These are phyloP conservation scores for Aspergillus calidoustus DNA, from an alignment of 2,329 filamentous ascomycete genomes.

Conservation along the genomic window DNA sequence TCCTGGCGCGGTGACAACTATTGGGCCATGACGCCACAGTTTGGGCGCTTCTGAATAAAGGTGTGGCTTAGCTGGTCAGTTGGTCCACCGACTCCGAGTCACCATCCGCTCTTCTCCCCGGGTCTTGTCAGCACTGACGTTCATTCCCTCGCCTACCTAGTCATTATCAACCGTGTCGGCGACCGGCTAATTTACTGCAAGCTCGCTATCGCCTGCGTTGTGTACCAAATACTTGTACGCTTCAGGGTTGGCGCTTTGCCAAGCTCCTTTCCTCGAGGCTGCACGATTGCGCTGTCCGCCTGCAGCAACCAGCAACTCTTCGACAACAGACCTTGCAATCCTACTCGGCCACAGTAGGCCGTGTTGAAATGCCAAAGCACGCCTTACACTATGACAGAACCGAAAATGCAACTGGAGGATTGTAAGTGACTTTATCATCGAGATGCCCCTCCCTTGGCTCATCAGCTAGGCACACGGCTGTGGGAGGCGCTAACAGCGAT, in stretches of 20 bases:
- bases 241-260: slow-evolving; percentile 33
- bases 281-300: slow-evolving; percentile 27
- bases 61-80: slow-evolving; percentile 1
- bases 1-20: not conserved
- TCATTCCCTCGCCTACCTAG: slow-evolving; percentile 9
- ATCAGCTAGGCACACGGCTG: slow-evolving; percentile 7
- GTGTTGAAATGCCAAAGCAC: slow-evolving; percentile 64
- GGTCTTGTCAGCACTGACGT: slow-evolving; percentile 1
- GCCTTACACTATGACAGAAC: slow-evolving; percentile 70
- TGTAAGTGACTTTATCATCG: slow-evolving; percentile 60
- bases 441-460: not conserved
- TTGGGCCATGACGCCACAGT: not conserved
- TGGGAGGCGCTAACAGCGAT: slow-evolving; percentile 30
- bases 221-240: slow-evolving; percentile 19
- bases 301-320: slow-evolving; percentile 23
- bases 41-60: not conserved
- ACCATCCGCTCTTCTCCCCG: not conserved
- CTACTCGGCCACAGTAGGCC: slow-evolving; percentile 26
- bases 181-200: slow-evolving; percentile 7
- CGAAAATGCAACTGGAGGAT: slow-evolving; percentile 86
- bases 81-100: not conserved
- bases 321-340: slow-evolving; percentile 29
- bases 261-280: slow-evolving; percentile 35
- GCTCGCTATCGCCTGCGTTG: slow-evolving; percentile 1
- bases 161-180: slow-evolving; percentile 7